Percentiles rank a stretch among this genome's conserved stretches.
phyloP scores from a whole-genome alignment of 176 grass and related monocot species.

The Otatea glauca region DNA sequence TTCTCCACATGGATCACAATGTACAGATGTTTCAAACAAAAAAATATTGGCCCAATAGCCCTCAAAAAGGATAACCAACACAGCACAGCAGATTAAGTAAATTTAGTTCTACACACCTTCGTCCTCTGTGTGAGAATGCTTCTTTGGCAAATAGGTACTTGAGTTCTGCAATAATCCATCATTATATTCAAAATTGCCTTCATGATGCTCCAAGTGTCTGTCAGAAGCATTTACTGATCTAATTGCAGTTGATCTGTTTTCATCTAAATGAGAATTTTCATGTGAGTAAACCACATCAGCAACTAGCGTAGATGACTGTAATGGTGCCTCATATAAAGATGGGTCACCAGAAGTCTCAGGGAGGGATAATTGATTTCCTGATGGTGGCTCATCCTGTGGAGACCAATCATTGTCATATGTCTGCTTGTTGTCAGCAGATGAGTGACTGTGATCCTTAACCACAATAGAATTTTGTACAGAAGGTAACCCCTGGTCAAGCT shows the following conservation, averaged over 20 bases:
- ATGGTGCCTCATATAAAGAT: conserved; percentile 40
- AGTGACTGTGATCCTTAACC: conserved; percentile 50
- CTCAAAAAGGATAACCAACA: conserved; percentile 22
- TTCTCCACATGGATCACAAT: background rate
- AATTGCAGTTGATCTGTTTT: conserved; percentile 43
- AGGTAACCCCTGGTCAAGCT: conserved; percentile 53
- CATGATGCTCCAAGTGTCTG: conserved; percentile 58
- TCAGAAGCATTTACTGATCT: conserved; percentile 49
- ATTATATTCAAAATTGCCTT: conserved; percentile 61
- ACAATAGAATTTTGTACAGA: conserved; percentile 53
- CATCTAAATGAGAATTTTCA: conserved; percentile 56
- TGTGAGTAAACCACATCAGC: conserved; percentile 54
- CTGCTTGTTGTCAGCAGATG: conserved; percentile 51
- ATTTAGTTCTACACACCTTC: conserved; percentile 60
- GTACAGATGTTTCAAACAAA: conserved; percentile 9
- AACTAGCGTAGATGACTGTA: conserved; percentile 51
- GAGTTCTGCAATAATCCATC: conserved; percentile 55
- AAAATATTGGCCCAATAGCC: background rate
- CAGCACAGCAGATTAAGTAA: conserved; percentile 23
- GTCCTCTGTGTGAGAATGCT: conserved; percentile 49
- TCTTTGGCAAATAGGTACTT: conserved; percentile 61
- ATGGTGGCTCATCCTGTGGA: conserved; percentile 56
- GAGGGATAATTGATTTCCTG: conserved; percentile 41
- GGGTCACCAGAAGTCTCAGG: conserved; percentile 55
- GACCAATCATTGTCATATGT: conserved; percentile 66